phyloP scores from a whole-genome alignment of 306 rosid genomes.

The Prunus mongolica region DNA sequence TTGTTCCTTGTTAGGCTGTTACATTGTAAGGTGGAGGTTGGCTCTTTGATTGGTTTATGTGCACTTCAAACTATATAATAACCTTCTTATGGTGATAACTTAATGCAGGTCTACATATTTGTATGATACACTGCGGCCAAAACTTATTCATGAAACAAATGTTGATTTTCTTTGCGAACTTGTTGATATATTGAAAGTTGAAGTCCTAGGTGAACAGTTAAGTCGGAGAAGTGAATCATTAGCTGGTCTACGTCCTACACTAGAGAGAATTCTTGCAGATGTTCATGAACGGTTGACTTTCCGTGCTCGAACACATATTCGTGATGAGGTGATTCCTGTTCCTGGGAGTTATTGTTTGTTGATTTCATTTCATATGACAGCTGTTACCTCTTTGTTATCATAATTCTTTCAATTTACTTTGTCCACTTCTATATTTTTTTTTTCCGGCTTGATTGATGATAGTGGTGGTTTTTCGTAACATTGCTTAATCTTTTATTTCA shows the following conservation, averaged over 20 bases:
- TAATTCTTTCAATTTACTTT: neutral
- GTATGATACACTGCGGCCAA: conserved; percentile 91
- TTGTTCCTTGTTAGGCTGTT: neutral
- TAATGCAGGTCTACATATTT: conserved; percentile 79
- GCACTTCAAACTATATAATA: neutral
- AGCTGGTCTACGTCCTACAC: conserved; percentile 81
- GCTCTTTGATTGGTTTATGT: neutral
- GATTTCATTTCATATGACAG: neutral
- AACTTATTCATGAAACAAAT: conserved; percentile 91
- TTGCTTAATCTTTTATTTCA: neutral
- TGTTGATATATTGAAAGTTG: conserved; percentile 90
- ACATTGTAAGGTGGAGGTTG: neutral
- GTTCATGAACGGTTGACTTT: conserved; percentile 94
- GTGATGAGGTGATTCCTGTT: conserved; percentile 71
- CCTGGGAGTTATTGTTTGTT: neutral
- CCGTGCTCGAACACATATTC: conserved; percentile 91
- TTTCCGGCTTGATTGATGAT: neutral
- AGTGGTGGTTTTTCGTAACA: neutral
- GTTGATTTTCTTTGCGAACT: conserved; percentile 92
- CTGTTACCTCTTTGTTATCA: neutral
- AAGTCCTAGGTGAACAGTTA: conserved; percentile 82
- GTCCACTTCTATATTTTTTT: neutral
- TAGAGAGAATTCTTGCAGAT: conserved; percentile 93
- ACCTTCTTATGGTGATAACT: conserved; percentile 9
- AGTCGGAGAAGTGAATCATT: conserved; percentile 74